These are phyloP conservation scores for Tetracentron sinense DNA, from an alignment of 164 flowering plant species.

Conservation along the genomic window DNA sequence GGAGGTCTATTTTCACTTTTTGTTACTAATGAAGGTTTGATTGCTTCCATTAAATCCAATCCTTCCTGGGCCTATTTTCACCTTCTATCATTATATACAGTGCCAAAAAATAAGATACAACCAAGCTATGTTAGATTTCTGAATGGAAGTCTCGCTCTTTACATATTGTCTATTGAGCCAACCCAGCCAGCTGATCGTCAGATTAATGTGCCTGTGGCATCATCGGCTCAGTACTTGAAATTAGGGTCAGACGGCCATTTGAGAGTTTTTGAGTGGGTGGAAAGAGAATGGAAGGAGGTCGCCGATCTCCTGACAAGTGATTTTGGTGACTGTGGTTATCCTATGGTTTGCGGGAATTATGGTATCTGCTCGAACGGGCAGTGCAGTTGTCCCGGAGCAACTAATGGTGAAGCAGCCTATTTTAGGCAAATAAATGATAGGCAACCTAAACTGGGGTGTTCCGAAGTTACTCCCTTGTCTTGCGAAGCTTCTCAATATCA, in stretches of 20 bases:
- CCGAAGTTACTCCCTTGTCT: slow-evolving; percentile 7
- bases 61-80: slow-evolving; percentile 14
- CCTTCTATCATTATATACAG: background rate
- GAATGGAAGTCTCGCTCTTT: slow-evolving; percentile 16
- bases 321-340: slow-evolving; percentile 20
- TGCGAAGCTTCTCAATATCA: slow-evolving; percentile 17
- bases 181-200: slow-evolving; percentile 1
- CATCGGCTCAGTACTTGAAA: slow-evolving; percentile 28
- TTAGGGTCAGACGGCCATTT: slow-evolving; percentile 31
- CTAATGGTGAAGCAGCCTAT: background rate
- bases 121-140: slow-evolving; percentile 7
- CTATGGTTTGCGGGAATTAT: slow-evolving; percentile 26
- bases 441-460: slow-evolving; percentile 18
- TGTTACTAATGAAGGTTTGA: slow-evolving; percentile 6
- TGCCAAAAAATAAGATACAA: background rate
- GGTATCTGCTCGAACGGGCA: slow-evolving; percentile 25
- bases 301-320: slow-evolving; percentile 6
- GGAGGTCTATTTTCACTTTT: slow-evolving; percentile 10
- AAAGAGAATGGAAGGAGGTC: slow-evolving; percentile 8
- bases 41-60: slow-evolving; percentile 8
- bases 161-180: slow-evolving; percentile 11
- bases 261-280: slow-evolving; percentile 23
- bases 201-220: slow-evolving; percentile 11
- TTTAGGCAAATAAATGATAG: slow-evolving; percentile 17
- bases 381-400: slow-evolving; percentile 22